Evolutionary conservation across 2,329 filamentous ascomycete species (phyloP), one percentile per base, ranked within the genome.

Genomic region (Hypomyces perniciosus): DNA sequence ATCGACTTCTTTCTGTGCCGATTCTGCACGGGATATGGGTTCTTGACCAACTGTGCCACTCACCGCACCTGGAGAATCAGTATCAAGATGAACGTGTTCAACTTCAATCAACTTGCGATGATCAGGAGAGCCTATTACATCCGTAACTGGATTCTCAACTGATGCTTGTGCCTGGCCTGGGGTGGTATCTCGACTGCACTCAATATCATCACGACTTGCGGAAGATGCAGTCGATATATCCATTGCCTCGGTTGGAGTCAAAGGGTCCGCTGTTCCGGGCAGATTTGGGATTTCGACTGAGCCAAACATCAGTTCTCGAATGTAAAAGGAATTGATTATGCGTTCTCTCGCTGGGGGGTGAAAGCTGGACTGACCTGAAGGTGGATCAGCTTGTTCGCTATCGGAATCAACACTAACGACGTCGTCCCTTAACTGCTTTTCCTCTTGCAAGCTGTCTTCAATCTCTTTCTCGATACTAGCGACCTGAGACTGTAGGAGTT

Each of bases 381-480:
- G 26, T 8, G 35, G n/a, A 12, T 26, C 29, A 7, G 37, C 50
- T 3, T 53, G 44, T n/a, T 58, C 59, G 12, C 46, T 49, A 39
- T 60, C 58, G 1, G 57, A 54, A 39, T 57, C 56, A 43, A 55
- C 55, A 26, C 9, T 29, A 34, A 10, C 48, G 29, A 52, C 51
- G 30, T 72, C 64, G 46, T 58, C 57, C 39, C 60, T 61, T 9
- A 72, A 57, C 10, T 56, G 61, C 46, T 68, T 56, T 53, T 68
- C 68, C 46, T 69, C 67, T 5, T 58, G 56, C 42, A 65, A 54
- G 28, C 68, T 68, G n/a, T 65, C 62, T 28, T 68, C 65, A 10
- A 77, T 68, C 53, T 81, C 78, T 27, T 69, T 69, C 59, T 79
- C 68, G 34, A 81, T 69, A 13, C 68, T 71, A 20, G 68, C 66